Percentiles rank a stretch among this genome's conserved stretches.
Conservation (phyloP, 306 rosid species). For the Ziziphus jujuba region DNA sequence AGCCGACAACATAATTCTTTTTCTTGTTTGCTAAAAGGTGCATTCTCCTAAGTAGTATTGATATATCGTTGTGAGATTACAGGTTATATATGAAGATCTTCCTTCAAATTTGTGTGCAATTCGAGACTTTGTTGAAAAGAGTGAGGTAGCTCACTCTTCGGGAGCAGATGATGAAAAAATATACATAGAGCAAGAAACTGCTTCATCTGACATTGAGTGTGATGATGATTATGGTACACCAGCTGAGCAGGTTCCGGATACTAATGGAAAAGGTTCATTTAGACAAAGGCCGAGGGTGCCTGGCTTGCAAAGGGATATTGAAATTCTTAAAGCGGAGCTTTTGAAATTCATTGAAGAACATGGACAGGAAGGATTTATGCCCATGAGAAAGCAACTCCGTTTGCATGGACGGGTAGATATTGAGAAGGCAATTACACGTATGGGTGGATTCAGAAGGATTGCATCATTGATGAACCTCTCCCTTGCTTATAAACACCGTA, state of each 20-base stretch:
- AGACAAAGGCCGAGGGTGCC: slow-evolving; percentile 68
- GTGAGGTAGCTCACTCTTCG: slow-evolving; percentile 25
- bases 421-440: slow-evolving; percentile 82
- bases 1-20: not conserved
- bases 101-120: slow-evolving; percentile 88
- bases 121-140: slow-evolving; percentile 69
- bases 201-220: slow-evolving; percentile 27
- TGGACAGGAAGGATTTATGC: slow-evolving; percentile 97
- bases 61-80: slow-evolving; percentile 11
- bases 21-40: not conserved
- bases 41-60: slow-evolving; percentile 1
- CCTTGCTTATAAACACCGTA: slow-evolving; percentile 81
- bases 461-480: slow-evolving; percentile 78
- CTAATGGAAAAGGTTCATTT: slow-evolving; percentile 34
- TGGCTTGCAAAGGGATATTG: slow-evolving; percentile 79
- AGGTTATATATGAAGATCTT: slow-evolving; percentile 94
- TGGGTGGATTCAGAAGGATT: slow-evolving; percentile 89
- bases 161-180: slow-evolving; percentile 35
- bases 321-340: slow-evolving; percentile 72
- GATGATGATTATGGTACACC: slow-evolving; percentile 23
- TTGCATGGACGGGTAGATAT: slow-evolving; percentile 79
- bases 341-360: slow-evolving; percentile 66
- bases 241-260: slow-evolving; percentile 28
- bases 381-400: slow-evolving; percentile 91
- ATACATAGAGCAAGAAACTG: slow-evolving; percentile 33